Percentiles rank a stretch among this genome's conserved stretches.
Conservation (phyloP, 2,329 filamentous ascomycete species). For the Atkinsonella texensis region DNA sequence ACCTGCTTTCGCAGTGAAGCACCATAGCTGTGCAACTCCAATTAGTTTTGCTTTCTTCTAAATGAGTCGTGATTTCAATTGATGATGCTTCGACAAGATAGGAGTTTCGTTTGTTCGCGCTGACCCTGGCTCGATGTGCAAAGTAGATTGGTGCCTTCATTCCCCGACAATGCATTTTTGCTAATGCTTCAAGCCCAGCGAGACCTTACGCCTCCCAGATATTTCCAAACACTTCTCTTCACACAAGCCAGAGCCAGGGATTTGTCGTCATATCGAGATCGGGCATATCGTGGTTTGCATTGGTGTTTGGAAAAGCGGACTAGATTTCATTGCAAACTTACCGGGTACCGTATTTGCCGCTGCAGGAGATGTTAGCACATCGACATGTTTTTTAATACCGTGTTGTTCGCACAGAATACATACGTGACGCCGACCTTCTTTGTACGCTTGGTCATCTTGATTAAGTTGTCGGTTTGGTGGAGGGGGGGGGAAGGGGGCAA, state of each 20-base stretch:
- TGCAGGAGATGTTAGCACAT: constrained; percentile 20
- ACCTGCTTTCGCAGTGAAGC: constrained; percentile 91
- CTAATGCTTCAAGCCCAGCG: no score
- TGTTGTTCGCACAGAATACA: constrained; percentile 14
- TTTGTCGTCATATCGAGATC: background rate
- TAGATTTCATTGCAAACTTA: constrained; percentile 35
- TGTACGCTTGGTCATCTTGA: constrained; percentile 89
- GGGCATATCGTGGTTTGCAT: background rate
- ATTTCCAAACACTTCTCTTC: background rate
- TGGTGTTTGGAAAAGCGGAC: background rate
- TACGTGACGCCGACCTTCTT: constrained; percentile 93
- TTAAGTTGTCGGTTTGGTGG: constrained; percentile 22
- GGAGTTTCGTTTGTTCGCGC: background rate
- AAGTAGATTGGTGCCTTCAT: background rate
- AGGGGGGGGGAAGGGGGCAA: constrained; percentile 13
- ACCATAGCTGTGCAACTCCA: constrained; percentile 60
- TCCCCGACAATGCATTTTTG: no score
- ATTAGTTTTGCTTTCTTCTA: background rate
- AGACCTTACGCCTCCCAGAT: no score
- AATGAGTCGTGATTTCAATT: background rate
- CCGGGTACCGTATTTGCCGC: constrained; percentile 90
- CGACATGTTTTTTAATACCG: constrained; percentile 1
- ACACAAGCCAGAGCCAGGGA: background rate
- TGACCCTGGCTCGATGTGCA: background rate
- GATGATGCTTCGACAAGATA: background rate